Evolutionary conservation across 2,329 filamentous ascomycete species (phyloP), one percentile per base, ranked within the genome.

Genomic region (Colletotrichum graminicola): DNA sequence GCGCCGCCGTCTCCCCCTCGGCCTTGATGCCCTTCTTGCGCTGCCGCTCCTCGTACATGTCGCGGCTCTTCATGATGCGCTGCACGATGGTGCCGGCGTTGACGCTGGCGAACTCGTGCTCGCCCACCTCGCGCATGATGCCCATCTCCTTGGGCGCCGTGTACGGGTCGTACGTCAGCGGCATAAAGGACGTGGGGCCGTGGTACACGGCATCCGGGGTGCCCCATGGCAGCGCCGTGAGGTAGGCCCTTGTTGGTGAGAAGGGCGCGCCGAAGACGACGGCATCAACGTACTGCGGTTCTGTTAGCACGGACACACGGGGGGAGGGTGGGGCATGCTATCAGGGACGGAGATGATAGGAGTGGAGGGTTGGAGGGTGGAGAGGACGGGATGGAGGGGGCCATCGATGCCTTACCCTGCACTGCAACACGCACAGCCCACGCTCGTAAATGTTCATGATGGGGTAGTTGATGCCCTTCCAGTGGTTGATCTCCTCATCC

Each of bases 371-470:
- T 2, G 29, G 29, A 29, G 29, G 2, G 4, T 29, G 2, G 4
- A 29, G 21, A 12, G 18, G 43, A 18, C 29, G 29, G 51, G 12
- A 21, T 32, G 32, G 1, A n/a, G 2, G 5, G n/a, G 32, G 39
- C 18, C 10, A 2, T 16, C 16, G 23, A 16, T 18, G 18, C 70
- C 70, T 54, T 61, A 95, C 94, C 81, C 92, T 92, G 86, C 96
- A 99, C 79, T 99, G 96, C 73, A 98, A 85, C 39, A 98, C 95
- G 80, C 96, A 99, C 29, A 99, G 90, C 1, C 95, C 95, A 52
- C 96, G 92, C 85, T 99, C 96, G 77, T 95, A 97, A 68, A 97
- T 95, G 84, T 98, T 99, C 96, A 99, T 99, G 83, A 99, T 98
- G 34, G 96, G 96, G 79, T 98, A 99, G 84, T 99, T 99, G 77